These are phyloP conservation scores for Trametes cinnabarina DNA, from an alignment of 768 basidiomycete species.

Conservation along the genomic window DNA sequence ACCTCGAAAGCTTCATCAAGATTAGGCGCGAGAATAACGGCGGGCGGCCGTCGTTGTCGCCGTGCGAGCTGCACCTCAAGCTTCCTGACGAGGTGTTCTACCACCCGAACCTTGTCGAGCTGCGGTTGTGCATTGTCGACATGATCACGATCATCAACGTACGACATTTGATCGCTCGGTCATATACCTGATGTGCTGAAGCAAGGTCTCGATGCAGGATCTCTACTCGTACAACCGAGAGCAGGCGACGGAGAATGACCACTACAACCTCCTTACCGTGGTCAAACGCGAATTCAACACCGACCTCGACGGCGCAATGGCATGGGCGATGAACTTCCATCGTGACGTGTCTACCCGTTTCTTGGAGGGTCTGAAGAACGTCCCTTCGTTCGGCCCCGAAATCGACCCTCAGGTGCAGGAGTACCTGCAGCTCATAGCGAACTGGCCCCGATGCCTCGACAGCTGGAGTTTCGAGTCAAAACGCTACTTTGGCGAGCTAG, in stretches of 20 bases:
- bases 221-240: constrained; percentile 31
- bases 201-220: constrained; percentile 19
- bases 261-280: constrained; percentile 29
- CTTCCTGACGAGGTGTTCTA: constrained; percentile 58
- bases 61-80: constrained; percentile 46
- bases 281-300: constrained; percentile 24
- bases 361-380: constrained; percentile 19
- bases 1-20: constrained; percentile 24
- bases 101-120: constrained; percentile 48
- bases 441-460: constrained; percentile 27
- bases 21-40: constrained; percentile 28
- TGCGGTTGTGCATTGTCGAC: constrained; percentile 55
- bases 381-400: constrained; percentile 31
- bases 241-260: constrained; percentile 27
- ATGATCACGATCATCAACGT: constrained; percentile 68
- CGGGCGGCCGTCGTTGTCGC: constrained; percentile 22
- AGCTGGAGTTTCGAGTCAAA: constrained; percentile 33
- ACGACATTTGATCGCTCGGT: constrained; percentile 20
- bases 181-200: background rate
- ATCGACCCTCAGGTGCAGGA: constrained; percentile 26
- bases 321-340: constrained; percentile 21
- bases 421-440: constrained; percentile 29
- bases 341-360: constrained; percentile 18
- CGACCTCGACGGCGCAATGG: constrained; percentile 20
- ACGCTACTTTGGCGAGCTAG: constrained; percentile 32